A percentile compares a stretch with the other conserved stretches of the same genome.
These are phyloP conservation scores for Angophora floribunda DNA, from an alignment of 345 rosid species.

Conservation along the genomic window DNA sequence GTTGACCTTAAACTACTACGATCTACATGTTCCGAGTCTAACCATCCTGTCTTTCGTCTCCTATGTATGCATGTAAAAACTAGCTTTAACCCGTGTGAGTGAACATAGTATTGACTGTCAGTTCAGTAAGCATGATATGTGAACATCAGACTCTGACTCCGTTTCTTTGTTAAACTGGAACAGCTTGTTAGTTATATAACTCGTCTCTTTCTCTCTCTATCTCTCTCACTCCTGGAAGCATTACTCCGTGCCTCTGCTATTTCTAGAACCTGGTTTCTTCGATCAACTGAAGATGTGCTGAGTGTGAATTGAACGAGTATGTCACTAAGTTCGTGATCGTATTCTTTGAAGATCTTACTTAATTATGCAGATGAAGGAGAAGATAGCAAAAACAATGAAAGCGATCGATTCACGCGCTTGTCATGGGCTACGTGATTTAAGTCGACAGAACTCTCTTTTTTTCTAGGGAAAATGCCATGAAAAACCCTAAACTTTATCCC, in stretches of 20 bases:
- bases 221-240: neutral
- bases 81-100: neutral
- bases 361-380: neutral
- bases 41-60: neutral
- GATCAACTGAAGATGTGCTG: neutral
- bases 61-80: neutral
- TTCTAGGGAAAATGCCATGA: too few species aligned
- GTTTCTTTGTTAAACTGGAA: neutral
- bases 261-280: neutral
- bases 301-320: neutral
- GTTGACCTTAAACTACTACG: neutral
- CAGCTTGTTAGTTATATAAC: neutral
- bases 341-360: neutral
- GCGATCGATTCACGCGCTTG: neutral
- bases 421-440: neutral
- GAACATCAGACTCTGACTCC: neutral
- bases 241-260: neutral
- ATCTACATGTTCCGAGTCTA: neutral
- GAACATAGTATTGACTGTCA: neutral
- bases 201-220: neutral
- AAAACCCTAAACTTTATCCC: too few species aligned
- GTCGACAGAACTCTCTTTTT: neutral
- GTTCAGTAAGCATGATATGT: neutral
- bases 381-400: neutral
- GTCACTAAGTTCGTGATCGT: neutral